These are phyloP conservation scores for Setaria italica DNA, from an alignment of 202 grass and related monocot genomes.

Conservation along the genomic window DNA sequence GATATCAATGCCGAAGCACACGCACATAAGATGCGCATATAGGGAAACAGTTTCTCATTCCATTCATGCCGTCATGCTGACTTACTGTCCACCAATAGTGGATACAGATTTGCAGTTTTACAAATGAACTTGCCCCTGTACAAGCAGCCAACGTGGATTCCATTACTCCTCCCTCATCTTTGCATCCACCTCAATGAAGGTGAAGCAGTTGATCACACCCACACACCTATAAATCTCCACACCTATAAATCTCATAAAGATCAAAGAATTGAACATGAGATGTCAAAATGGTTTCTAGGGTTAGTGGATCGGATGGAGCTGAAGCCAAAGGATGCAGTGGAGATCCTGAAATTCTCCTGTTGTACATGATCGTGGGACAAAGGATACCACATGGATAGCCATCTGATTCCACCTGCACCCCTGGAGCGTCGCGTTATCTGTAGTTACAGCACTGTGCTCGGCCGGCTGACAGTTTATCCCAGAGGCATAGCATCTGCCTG, in stretches of 20 bases:
- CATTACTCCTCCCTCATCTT: neutral
- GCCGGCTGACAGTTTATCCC: constrained; percentile 68
- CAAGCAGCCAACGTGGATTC: constrained; percentile 8
- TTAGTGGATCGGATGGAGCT: constrained; percentile 28
- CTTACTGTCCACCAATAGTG: neutral
- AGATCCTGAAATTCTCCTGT: neutral
- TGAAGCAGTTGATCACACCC: constrained; percentile 19
- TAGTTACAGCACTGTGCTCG: constrained; percentile 70
- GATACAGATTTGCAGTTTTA: neutral
- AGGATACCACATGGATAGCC: neutral
- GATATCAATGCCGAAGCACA: too few species aligned
- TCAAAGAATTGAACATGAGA: neutral
- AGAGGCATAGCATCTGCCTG: constrained; percentile 85
- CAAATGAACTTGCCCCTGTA: constrained; percentile 18
- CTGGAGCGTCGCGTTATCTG: constrained; percentile 52
- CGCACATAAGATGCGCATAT: too few species aligned
- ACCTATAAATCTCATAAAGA: neutral
- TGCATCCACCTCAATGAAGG: constrained; percentile 27
- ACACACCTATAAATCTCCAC: neutral
- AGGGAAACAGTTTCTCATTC: neutral
- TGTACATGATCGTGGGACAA: neutral
- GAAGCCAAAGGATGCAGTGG: neutral
- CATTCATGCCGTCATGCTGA: neutral
- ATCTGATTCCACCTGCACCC: neutral
- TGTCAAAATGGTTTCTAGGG: neutral